Conservation (phyloP, 352 stramenopile species). For the Phytophthora quininea region DNA sequence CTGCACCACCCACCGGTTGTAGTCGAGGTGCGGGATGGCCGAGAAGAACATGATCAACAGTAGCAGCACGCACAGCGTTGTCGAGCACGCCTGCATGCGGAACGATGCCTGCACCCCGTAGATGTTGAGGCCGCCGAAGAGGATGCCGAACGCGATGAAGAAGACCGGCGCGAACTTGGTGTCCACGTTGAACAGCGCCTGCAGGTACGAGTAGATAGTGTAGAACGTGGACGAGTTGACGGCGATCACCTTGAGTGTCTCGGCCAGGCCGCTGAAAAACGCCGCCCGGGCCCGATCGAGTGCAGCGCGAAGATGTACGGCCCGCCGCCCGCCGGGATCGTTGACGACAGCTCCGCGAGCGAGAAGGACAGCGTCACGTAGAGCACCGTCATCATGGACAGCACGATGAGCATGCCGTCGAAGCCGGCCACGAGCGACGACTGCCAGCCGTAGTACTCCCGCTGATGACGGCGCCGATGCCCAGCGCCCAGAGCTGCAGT, state of each 20-base stretch:
- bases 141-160: constrained; percentile 54
- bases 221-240: constrained; percentile 59
- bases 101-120: constrained; percentile 62
- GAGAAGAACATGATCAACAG: constrained; percentile 63
- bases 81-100: constrained; percentile 57
- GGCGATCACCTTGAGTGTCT: constrained; percentile 67
- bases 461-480: constrained; percentile 42
- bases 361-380: constrained; percentile 70
- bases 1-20: constrained; percentile 55
- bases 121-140: constrained; percentile 61
- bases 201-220: constrained; percentile 42
- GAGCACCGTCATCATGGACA: constrained; percentile 59
- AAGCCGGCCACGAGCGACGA: constrained; percentile 60
- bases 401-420: constrained; percentile 58
- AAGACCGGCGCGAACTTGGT: constrained; percentile 44
- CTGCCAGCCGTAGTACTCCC: constrained; percentile 73
- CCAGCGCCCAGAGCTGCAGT: constrained; percentile 63
- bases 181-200: constrained; percentile 51
- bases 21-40: constrained; percentile 53
- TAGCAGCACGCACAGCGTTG: constrained; percentile 50
- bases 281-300: constrained; percentile 46
- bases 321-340: constrained; percentile 52
- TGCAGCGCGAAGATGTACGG: constrained; percentile 71
- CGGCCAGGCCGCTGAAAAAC: constrained; percentile 44
- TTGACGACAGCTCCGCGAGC: constrained; percentile 68